Evolutionary conservation across 106 monocot genomes (phyloP).

Genomic region (Apostasia shenzhenica): DNA sequence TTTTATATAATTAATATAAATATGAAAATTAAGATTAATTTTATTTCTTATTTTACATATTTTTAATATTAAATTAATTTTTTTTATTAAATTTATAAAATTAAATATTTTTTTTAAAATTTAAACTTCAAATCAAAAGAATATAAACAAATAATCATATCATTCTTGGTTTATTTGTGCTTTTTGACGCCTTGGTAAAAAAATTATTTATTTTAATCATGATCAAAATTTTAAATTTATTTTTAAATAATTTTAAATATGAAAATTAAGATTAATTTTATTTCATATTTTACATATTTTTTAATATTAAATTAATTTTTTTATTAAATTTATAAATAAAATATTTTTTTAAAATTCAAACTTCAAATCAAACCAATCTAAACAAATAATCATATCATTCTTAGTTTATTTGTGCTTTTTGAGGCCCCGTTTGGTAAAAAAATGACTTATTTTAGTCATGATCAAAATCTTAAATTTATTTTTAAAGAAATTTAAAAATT

Average conservation of each 20-base stretch:
- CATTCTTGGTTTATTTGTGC: neutral
- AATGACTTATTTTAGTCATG: neutral
- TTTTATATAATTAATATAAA: neutral
- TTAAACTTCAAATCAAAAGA: neutral
- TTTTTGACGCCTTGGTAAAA: neutral
- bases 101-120: neutral
- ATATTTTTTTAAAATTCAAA: neutral
- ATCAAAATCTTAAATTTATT: neutral
- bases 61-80: neutral
- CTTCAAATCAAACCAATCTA: neutral
- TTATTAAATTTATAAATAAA: neutral
- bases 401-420: neutral
- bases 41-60: neutral
- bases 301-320: neutral
- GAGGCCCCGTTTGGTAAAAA: neutral
- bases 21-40: neutral
- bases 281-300: neutral
- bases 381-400: neutral
- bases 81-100: neutral
- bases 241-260: neutral
- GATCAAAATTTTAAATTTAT: neutral
- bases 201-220: neutral
- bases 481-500: neutral
- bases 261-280: neutral
- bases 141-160: neutral